Evolutionary conservation across 2,329 filamentous ascomycete genomes (phyloP), one percentile per base, ranked within the genome.

Genomic region (Cyanodermella asteris): DNA sequence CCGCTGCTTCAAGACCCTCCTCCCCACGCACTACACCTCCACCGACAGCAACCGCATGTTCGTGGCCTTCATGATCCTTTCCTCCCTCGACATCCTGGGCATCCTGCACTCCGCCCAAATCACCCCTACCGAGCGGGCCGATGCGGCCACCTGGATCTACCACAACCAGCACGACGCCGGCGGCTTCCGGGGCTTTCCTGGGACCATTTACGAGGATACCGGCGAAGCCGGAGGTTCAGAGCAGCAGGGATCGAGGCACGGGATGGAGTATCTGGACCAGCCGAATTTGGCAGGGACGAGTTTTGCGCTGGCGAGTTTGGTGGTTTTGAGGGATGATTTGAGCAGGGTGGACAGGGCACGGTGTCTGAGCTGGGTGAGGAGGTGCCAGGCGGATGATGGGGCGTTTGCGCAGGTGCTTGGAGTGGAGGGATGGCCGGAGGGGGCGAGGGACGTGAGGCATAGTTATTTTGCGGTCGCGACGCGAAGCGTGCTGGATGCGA

Each of bases 11-110:
- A 74, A 73, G 44, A 73, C 72, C 13, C 63, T 73, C 32, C 68
- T 97, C 5, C 87, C 87, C 0, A 62, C 70, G 22, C 61, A 67
- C 33, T 97, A 94, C 55, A 90, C 77, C 10, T 61, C 70, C 44
- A 87, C 75, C 46, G 87, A 97, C 53, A 80, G 80, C 37, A 84
- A 73, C 40, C 81, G 87, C 39, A 74, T 94, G 56, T 75, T 74
- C 5, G 67, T 94, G 27, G 81, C 70, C 36, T 91, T 73, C 55
- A 91, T 97, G 56, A 82, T 74, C 36, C 54, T 94, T 39, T 73
- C 78, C 6, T 78, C 80, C 2, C 60, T 91, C 24, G 80, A 91
- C 42, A 53, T 94, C 2, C 67, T 97, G 16, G 69, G 64, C 8
- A 59, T 61, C 2, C 55, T 78, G 19, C 47, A 64, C 5, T 50